A percentile compares a stretch with the other conserved stretches of the same genome.
Conservation (phyloP, 257 asterid species). For the Solanum paucissectum region DNA sequence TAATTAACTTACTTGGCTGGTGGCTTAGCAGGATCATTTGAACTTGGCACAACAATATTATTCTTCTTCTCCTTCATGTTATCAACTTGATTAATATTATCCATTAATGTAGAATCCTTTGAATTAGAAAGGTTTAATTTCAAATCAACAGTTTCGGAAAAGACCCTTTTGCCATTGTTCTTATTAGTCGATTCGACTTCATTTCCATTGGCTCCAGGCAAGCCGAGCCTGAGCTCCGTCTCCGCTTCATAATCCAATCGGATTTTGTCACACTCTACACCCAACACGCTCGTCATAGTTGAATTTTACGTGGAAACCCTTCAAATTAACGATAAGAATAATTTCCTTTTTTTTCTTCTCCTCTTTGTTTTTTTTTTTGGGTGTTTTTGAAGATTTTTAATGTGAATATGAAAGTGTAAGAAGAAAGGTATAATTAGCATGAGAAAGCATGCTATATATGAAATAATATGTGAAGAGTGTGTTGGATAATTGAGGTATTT, state of each 20-base stretch:
- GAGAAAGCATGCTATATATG: background rate
- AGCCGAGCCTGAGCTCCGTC: constrained; percentile 42
- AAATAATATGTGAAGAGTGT: background rate
- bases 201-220: constrained; percentile 29
- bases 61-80: constrained; percentile 11
- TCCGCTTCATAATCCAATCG: constrained; percentile 22
- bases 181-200: background rate
- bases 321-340: background rate
- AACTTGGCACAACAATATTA: background rate
- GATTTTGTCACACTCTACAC: background rate
- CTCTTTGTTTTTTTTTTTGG: background rate
- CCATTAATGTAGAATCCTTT: background rate
- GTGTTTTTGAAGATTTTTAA: background rate
- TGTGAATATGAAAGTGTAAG: background rate
- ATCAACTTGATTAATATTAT: background rate
- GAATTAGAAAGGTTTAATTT: constrained; percentile 27
- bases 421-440: background rate
- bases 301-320: background rate
- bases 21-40: constrained; percentile 24
- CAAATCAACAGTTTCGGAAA: constrained; percentile 34
- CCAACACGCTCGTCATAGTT: background rate
- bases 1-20: constrained; percentile 31
- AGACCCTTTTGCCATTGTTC: constrained; percentile 27
- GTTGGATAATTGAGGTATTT: background rate
- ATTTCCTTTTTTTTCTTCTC: background rate